Evolutionary conservation across 441 rosid species (phyloP).

Genomic region (Mallotus repandus): DNA sequence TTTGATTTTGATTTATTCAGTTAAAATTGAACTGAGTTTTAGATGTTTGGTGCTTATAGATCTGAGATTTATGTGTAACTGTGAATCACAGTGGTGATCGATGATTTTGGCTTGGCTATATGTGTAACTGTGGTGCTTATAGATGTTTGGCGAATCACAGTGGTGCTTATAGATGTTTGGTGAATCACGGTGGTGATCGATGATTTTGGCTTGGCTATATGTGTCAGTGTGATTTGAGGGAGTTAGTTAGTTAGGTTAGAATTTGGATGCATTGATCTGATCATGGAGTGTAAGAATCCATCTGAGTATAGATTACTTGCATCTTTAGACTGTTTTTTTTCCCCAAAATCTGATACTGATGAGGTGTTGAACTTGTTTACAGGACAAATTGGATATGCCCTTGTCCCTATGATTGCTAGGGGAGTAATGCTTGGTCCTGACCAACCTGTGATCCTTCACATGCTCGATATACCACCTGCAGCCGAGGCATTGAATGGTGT

Average conservation of each 20-base stretch:
- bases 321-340: too few relatives aligned
- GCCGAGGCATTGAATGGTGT: constrained; percentile 93
- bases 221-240: too few relatives aligned
- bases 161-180: background rate
- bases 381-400: constrained; percentile 98
- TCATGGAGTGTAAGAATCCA: background rate
- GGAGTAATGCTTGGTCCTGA: constrained; percentile 93
- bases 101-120: too few relatives aligned
- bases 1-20: background rate
- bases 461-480: constrained; percentile 95
- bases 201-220: too few relatives aligned
- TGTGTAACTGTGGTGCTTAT: background rate
- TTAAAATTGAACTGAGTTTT: background rate
- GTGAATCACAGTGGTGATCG: background rate
- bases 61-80: background rate
- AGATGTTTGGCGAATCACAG: constrained; percentile 3
- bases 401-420: constrained; percentile 94
- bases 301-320: too few relatives aligned
- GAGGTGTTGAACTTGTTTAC: constrained; percentile 22
- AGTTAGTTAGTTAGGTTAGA: too few relatives aligned
- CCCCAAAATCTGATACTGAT: background rate
- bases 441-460: constrained; percentile 97
- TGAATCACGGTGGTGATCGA: background rate
- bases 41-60: background rate
- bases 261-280: background rate